Evolutionary conservation across 441 rosid species (phyloP), one percentile per base, ranked within the genome.

Genomic region (Capsella rubella): DNA sequence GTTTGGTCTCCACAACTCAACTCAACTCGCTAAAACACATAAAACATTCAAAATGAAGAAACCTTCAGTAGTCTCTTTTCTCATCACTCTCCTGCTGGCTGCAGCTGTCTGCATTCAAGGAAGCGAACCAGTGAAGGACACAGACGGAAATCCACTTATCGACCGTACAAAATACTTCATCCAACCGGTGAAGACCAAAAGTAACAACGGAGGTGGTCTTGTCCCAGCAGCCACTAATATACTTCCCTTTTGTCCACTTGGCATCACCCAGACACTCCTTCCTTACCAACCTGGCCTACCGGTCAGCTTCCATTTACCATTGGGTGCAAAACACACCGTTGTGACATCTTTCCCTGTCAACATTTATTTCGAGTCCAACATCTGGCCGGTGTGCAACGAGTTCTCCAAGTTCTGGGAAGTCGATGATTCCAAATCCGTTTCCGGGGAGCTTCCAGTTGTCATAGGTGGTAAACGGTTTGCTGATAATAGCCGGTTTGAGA

Each of bases 191-290:
- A 18, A 45, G 4, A 34, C 13, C 9, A 3, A 3, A 18, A 39
- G 12, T 59, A 63, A 45, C 16, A 39, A 18, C 11, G 72, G 60
- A 3, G 73, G 68, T 51, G 78, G 73, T 67, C 73, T 74, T 67
- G 67, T 59, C 16, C 78, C 78, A 47, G 66, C 66, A 13, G 4
- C 59, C 6, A 5, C n/a, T 29, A 0, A 4, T 0, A 0, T 47
- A 27, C 10, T 3, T 21, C 55, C 21, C 46, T 2, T 50, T 21
- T 74, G 78, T 51, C 67, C 69, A 59, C 64, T 75, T 42, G 73
- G 42, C 16, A 15, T 74, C 50, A 6, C 14, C 40, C 73, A 74
- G 57, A 8, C 72, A 45, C 6, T 18, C 35, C 16, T 39, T 35
- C 51, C 74, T 0, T 4, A 0, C 28, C 56, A 14, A n/a, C 73